phyloP scores from a whole-genome alignment of 192 early-diverging fungal species.

The Backusella morwellensis region DNA sequence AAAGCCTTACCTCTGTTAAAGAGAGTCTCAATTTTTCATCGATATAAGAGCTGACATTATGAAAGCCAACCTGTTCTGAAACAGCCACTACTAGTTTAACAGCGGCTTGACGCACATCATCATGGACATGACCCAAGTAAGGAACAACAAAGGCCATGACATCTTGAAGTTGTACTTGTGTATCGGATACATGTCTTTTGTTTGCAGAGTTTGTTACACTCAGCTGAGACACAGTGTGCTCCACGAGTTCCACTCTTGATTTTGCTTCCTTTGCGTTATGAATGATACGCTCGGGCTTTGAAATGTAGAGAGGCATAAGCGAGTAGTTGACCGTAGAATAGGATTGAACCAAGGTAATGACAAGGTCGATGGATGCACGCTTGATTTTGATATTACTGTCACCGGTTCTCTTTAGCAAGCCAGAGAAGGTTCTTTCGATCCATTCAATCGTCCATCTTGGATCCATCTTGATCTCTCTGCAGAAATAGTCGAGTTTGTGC shows the following conservation, averaged over 20 bases:
- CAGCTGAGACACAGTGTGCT: conserved; percentile 8
- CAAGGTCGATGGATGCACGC: neutral
- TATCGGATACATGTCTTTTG: neutral
- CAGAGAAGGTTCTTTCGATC: conserved; percentile 12
- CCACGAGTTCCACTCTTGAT: conserved; percentile 19
- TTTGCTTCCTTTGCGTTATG: conserved; percentile 21
- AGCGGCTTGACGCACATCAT: conserved; percentile 14
- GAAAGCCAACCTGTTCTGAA: conserved; percentile 20
- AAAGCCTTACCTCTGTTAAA: conserved; percentile 3
- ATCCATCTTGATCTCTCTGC: neutral
- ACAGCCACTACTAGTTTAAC: conserved; percentile 11
- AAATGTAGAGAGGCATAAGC: conserved; percentile 9
- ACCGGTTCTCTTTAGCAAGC: conserved; percentile 18
- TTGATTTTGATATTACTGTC: conserved; percentile 15
- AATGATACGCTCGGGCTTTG: conserved; percentile 23
- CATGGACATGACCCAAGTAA: conserved; percentile 14
- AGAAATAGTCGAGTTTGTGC: conserved; percentile 19
- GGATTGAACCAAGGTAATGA: conserved; percentile 10
- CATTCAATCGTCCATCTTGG: conserved; percentile 3
- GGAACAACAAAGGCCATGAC: conserved; percentile 17
- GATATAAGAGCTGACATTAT: conserved; percentile 10
- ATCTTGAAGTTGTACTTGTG: neutral
- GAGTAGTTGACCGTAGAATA: neutral
- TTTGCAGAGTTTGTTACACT: neutral
- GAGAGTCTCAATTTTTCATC: neutral